phyloP scores from a whole-genome alignment of 805 yeast species.

The Groenewaldozyma tartarivorans region DNA sequence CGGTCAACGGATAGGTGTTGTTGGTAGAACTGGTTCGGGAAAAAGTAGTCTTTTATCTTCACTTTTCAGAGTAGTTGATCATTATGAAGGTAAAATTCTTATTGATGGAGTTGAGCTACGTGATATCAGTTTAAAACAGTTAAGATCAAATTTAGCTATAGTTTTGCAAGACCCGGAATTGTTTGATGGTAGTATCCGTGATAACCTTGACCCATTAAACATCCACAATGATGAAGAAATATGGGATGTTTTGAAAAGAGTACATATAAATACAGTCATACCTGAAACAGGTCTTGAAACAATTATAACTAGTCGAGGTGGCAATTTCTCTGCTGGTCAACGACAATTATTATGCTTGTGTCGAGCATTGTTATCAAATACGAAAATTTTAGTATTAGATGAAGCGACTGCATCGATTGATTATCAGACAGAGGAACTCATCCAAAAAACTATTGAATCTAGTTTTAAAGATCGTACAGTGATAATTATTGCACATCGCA shows the following conservation, averaged over 20 bases:
- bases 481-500: constrained; percentile 73
- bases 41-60: constrained; percentile 75
- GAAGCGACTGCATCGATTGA: constrained; percentile 77
- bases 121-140: constrained; percentile 40
- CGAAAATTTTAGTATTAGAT: constrained; percentile 62
- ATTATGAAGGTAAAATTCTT: constrained; percentile 37
- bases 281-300: constrained; percentile 41
- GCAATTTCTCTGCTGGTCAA: constrained; percentile 72
- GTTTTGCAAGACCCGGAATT: constrained; percentile 62
- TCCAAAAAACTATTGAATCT: constrained; percentile 63
- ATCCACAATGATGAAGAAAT: constrained; percentile 40
- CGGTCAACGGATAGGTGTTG: constrained; percentile 71
- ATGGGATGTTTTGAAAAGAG: constrained; percentile 46
- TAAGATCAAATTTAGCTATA: constrained; percentile 47
- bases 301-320: constrained; percentile 54
- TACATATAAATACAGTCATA: constrained; percentile 43
- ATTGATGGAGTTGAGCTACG: constrained; percentile 49
- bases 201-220: constrained; percentile 52
- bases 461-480: constrained; percentile 64
- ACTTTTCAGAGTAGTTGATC: constrained; percentile 47
- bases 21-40: constrained; percentile 85
- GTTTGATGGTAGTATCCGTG: constrained; percentile 50
- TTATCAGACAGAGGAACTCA: constrained; percentile 61
- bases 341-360: constrained; percentile 69
- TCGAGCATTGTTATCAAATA: constrained; percentile 57